Evolutionary conservation across 1,284 basidiomycete species (phyloP), one percentile per base, ranked within the genome.

Genomic region (Cryptococcus amylolentus): DNA sequence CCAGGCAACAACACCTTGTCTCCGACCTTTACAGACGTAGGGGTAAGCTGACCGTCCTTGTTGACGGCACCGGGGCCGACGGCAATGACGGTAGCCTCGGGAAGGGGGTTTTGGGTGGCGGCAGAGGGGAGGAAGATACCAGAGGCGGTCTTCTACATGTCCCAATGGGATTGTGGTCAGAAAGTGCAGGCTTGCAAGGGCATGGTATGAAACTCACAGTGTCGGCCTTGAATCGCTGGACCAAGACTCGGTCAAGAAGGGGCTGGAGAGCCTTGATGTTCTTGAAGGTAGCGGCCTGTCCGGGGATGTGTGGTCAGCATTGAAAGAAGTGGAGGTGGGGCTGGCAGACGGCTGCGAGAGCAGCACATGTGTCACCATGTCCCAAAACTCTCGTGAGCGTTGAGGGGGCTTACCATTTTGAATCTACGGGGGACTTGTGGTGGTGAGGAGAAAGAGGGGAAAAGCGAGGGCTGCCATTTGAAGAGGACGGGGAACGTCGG

Each of bases 61-160:
- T 89, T 85, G 31, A 86, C 86, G 28, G 89, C 89, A 49, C 95
- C 95, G 46, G 94, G 95, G 53, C 95, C 95, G 55, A 91, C 88
- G 42, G 95, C 90, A 75, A 98, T 89, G 71, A 98, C 95, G 52
- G 91, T 95, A 5, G 93, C 95, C 79, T 98, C 95, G 3, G 95
- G 94, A 8, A 98, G 84, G 26, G 93, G 92, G 63, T 79, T 85
- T 62, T 78, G 84, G 47, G 91, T 92, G 1, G 88, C 85, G 8
- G 91, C 89, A 12, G 89, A 87, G 23, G 95, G 95, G 54, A 98
- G 83, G 85, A 95, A 94, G 77, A 98, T 85, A 50, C 95, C 95
- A 35, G 88, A 80, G 14, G 92, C 88, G 38, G 93, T 97, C 91
- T 96, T 95, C 89, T 95, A 66, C 31, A 35, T 35, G 39, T 9